A percentile compares a stretch with the other conserved stretches of the same genome.
These are phyloP conservation scores for Atalantia buxifolia DNA, from an alignment of 345 rosid species.

Conservation along the genomic window DNA sequence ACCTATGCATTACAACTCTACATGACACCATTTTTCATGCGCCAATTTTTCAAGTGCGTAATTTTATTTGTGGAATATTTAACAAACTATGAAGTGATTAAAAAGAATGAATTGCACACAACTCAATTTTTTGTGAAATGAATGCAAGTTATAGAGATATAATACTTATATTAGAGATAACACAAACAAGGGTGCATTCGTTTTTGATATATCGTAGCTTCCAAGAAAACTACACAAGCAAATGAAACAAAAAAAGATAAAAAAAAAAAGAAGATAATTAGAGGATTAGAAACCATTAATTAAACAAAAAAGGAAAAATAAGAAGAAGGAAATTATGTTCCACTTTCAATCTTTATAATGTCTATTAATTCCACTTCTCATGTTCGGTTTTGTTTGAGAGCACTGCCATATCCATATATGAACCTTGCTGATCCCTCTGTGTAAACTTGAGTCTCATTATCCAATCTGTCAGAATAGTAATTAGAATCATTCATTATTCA, in stretches of 20 bases:
- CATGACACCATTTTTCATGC: too few species aligned
- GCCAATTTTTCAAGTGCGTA: too few species aligned
- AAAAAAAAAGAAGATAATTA: background rate
- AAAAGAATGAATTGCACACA: too few species aligned
- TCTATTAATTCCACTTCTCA: conserved; percentile 10
- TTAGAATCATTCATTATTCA: background rate
- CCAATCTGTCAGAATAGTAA: conserved; percentile 28
- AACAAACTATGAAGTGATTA: too few species aligned
- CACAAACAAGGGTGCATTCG: conserved; percentile 1
- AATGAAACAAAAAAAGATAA: background rate
- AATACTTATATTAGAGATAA: background rate
- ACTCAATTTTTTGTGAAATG: too few species aligned
- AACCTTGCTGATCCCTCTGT: conserved; percentile 59
- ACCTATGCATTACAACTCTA: too few species aligned
- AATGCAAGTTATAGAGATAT: too few species aligned
- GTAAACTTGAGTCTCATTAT: conserved; percentile 60
- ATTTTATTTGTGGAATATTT: too few species aligned
- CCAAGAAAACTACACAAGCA: conserved; percentile 7
- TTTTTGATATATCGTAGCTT: conserved; percentile 8
- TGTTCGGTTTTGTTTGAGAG: conserved; percentile 29
- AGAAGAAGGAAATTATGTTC: background rate
- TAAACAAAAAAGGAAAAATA: background rate
- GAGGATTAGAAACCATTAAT: conserved; percentile 5
- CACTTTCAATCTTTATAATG: conserved; percentile 11
- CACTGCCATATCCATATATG: conserved; percentile 57